Evolutionary conservation across 108 stramenopile genomes (phyloP).

Genomic region (Cylindrotheca closterium): DNA sequence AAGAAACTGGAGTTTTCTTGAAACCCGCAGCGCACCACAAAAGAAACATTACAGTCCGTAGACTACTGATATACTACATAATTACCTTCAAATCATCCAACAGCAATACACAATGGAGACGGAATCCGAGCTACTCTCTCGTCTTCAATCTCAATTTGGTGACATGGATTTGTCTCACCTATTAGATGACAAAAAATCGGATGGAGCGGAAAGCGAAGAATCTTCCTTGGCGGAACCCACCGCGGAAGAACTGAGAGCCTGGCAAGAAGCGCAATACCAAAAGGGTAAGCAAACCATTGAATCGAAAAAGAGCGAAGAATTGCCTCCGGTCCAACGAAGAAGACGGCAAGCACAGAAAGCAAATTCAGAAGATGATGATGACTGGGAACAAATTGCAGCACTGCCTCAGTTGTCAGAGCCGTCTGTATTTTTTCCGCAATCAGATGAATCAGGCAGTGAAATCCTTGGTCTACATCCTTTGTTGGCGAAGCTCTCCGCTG

Average conservation of each 20-base stretch:
- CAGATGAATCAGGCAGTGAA: slow-evolving; percentile 10
- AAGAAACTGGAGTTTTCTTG: no score
- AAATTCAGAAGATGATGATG: slow-evolving; percentile 22
- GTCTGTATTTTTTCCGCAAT: slow-evolving; percentile 46
- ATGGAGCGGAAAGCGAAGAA: slow-evolving; percentile 16
- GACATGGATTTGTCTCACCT: slow-evolving; percentile 49
- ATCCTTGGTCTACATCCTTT: slow-evolving; percentile 14
- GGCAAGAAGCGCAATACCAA: slow-evolving; percentile 66
- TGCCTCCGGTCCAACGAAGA: slow-evolving; percentile 12
- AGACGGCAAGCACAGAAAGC: slow-evolving; percentile 6
- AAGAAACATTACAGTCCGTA: no score
- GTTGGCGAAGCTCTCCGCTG: slow-evolving; percentile 23
- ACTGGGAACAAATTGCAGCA: slow-evolving; percentile 38
- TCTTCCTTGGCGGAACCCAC: slow-evolving; percentile 47
- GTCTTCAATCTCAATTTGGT: slow-evolving; percentile 62
- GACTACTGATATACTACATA: no score
- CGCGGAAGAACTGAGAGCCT: slow-evolving; percentile 56
- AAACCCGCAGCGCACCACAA: no score
- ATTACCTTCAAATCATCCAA: no score
- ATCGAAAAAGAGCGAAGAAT: slow-evolving; percentile 11
- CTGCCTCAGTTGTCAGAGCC: slow-evolving; percentile 38
- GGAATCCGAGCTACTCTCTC: slow-evolving; percentile 42
- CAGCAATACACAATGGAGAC: no score
- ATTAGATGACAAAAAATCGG: slow-evolving; percentile 13
- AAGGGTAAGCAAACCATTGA: slow-evolving; percentile 31